These are phyloP conservation scores for Geotrichum aggregatum DNA, from an alignment of 1,139 yeast species.

Conservation along the genomic window DNA sequence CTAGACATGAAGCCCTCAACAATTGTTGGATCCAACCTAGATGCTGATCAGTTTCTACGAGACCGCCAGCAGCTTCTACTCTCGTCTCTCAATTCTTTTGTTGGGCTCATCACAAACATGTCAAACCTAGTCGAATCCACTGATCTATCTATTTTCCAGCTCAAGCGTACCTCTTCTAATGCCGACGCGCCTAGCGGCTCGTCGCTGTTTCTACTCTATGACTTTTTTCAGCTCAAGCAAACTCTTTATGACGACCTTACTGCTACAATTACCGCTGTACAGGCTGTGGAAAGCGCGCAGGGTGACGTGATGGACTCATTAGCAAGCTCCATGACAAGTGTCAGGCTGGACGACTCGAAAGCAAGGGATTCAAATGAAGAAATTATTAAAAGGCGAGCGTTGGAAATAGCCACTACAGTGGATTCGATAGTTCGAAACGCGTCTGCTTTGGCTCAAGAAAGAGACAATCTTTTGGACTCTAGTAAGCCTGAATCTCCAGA, in stretches of 20 bases:
- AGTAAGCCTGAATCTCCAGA: background rate
- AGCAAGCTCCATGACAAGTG: conserved; percentile 26
- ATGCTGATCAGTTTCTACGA: conserved; percentile 16
- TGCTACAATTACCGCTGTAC: conserved; percentile 64
- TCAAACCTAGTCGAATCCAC: conserved; percentile 32
- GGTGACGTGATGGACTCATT: conserved; percentile 40
- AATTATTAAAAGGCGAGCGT: conserved; percentile 18
- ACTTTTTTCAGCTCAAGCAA: conserved; percentile 73
- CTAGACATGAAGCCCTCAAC: conserved; percentile 12
- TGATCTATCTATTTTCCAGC: conserved; percentile 32
- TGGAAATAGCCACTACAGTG: conserved; percentile 19
- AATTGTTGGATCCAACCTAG: background rate
- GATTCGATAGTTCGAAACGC: conserved; percentile 19
- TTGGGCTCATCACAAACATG: conserved; percentile 27
- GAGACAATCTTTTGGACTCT: background rate
- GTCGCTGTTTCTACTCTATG: conserved; percentile 58
- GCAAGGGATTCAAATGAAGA: conserved; percentile 6
- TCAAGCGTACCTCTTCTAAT: conserved; percentile 22
- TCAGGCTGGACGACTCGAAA: background rate
- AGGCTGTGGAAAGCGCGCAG: conserved; percentile 64
- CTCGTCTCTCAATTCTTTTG: conserved; percentile 26
- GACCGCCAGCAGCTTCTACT: conserved; percentile 27
- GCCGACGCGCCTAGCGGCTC: conserved; percentile 13
- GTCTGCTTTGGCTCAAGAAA: conserved; percentile 18
- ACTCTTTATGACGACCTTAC: conserved; percentile 61